Percentiles rank a stretch among this genome's conserved stretches.
phyloP scores from a whole-genome alignment of 202 grass and related monocot genomes.

The Musa balbisiana region DNA sequence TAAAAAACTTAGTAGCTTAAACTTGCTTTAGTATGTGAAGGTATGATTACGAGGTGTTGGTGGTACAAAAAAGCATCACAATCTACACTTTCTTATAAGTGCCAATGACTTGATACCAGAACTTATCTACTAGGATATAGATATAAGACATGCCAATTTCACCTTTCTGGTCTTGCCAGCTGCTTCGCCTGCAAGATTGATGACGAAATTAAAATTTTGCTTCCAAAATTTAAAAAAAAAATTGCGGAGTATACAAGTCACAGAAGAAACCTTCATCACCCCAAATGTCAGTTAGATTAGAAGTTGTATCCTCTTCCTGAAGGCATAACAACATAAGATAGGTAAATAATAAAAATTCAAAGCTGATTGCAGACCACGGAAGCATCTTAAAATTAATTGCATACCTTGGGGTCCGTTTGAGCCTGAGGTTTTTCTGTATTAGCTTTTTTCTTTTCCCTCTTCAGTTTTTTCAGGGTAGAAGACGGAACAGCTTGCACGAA shows the following conservation, averaged over 20 bases:
- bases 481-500: constrained; percentile 66
- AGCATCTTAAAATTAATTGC: neutral
- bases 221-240: neutral
- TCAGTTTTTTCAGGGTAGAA: constrained; percentile 58
- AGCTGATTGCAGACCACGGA: neutral
- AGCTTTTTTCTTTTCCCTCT: constrained; percentile 41
- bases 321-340: constrained; percentile 14
- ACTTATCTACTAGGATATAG: neutral
- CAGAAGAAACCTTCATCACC: constrained; percentile 26
- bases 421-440: constrained; percentile 16
- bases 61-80: neutral
- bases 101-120: too few species aligned
- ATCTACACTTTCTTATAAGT: neutral
- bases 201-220: constrained; percentile 1
- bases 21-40: neutral
- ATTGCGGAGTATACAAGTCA: neutral
- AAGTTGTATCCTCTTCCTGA: constrained; percentile 40
- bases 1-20: neutral
- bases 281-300: constrained; percentile 49
- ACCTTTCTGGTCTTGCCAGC: constrained; percentile 47
- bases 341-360: neutral
- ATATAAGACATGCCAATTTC: neutral
- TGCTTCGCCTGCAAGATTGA: constrained; percentile 27
- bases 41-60: neutral
- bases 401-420: constrained; percentile 41